Evolutionary conservation across 164 flowering plant species (phyloP).

Genomic region (Vitis rupestris): DNA sequence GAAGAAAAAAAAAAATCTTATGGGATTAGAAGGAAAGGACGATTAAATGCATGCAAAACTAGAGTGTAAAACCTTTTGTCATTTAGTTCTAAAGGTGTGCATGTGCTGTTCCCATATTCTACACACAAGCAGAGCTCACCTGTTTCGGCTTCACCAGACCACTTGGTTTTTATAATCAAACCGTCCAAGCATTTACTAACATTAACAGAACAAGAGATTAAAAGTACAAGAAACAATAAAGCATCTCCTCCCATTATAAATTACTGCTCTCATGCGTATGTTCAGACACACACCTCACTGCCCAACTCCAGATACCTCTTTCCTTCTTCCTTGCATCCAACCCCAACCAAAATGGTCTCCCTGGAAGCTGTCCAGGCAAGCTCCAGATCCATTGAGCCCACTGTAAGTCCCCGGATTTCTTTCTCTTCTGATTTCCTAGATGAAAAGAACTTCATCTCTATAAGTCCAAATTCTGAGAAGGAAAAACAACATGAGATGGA

Average conservation of each 20-base stretch:
- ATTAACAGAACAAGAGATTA: constrained; percentile 3
- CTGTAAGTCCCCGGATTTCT: constrained; percentile 70
- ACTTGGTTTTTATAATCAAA: constrained; percentile 38
- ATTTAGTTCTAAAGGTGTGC: constrained; percentile 31
- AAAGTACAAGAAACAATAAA: constrained; percentile 3
- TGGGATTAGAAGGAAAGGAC: not conserved
- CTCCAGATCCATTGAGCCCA: constrained; percentile 27
- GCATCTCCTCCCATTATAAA: constrained; percentile 30
- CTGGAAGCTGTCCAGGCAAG: constrained; percentile 33
- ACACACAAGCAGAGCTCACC: constrained; percentile 33
- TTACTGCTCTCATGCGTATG: constrained; percentile 24
- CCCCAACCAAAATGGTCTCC: constrained; percentile 38
- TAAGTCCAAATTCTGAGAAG: constrained; percentile 28
- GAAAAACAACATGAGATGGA: constrained; percentile 16
- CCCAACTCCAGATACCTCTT: constrained; percentile 5
- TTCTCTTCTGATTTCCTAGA: constrained; percentile 73
- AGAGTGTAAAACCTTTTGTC: constrained; percentile 15
- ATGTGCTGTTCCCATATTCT: constrained; percentile 47
- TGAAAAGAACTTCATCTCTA: constrained; percentile 58
- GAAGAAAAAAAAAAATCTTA: too few species aligned
- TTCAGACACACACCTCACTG: constrained; percentile 8
- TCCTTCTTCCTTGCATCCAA: not conserved
- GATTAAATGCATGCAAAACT: not conserved
- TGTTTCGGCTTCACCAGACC: constrained; percentile 59
- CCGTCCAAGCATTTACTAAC: constrained; percentile 27